A percentile compares a stretch with the other conserved stretches of the same genome.
phyloP scores from a whole-genome alignment of 225 moss, liverwort and hornwort genomes.

The Thuidium tamariscinum region DNA sequence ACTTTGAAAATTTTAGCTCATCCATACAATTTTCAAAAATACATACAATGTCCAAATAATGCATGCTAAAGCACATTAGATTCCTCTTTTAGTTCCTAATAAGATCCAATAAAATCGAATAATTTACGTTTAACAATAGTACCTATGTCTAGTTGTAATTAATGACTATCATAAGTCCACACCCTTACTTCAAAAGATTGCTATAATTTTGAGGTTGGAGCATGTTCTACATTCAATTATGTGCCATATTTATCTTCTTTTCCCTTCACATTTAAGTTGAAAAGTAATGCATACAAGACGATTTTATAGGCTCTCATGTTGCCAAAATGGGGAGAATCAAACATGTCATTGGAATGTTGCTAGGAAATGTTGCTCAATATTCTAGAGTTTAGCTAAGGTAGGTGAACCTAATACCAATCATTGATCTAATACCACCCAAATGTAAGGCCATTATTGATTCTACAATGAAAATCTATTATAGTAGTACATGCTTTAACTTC shows the following conservation, averaged over 20 bases:
- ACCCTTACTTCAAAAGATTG: background rate
- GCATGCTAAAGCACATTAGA: background rate
- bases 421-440: too few relatives aligned
- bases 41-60: fast-evolving
- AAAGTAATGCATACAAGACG: background rate
- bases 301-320: background rate
- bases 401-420: too few relatives aligned
- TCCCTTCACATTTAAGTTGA: background rate
- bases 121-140: background rate
- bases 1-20: background rate
- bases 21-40: fast-evolving
- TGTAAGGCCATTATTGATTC: too few relatives aligned
- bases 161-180: background rate
- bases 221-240: background rate
- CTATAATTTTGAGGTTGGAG: background rate
- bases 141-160: background rate
- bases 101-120: background rate
- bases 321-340: background rate
- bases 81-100: too few relatives aligned
- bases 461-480: too few relatives aligned
- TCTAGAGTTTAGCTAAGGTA: background rate
- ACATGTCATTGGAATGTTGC: background rate
- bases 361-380: background rate
- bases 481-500: too few relatives aligned
- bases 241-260: background rate